phyloP scores from a whole-genome alignment of 768 basidiomycete species.

The Boletus rubropictus region DNA sequence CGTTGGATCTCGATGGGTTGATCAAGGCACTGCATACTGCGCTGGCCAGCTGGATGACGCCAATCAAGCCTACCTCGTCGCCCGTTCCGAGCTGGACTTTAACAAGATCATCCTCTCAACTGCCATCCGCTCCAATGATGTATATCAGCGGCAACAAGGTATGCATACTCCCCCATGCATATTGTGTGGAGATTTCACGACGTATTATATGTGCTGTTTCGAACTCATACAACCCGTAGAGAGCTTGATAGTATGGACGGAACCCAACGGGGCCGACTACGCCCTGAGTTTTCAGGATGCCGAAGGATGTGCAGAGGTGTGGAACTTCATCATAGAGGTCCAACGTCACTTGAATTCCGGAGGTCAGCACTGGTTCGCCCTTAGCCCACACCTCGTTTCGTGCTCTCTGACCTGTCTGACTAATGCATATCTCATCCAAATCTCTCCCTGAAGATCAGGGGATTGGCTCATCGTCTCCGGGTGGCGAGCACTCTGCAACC shows the following conservation, averaged over 20 bases:
- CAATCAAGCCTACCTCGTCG: constrained; percentile 75
- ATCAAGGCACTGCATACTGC: constrained; percentile 96
- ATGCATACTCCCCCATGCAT: constrained; percentile 23
- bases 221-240: constrained; percentile 44
- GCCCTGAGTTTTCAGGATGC: constrained; percentile 96
- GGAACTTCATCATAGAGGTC: constrained; percentile 94
- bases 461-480: constrained; percentile 57
- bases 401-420: constrained; percentile 13
- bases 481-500: constrained; percentile 53
- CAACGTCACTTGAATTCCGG: constrained; percentile 72
- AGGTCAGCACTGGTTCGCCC: constrained; percentile 41
- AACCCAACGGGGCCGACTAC: constrained; percentile 90
- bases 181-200: background rate
- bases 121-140: constrained; percentile 76
- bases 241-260: constrained; percentile 98
- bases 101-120: constrained; percentile 71
- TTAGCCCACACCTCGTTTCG: constrained; percentile 11
- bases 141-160: constrained; percentile 87
- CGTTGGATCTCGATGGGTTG: constrained; percentile 84
- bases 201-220: constrained; percentile 5
- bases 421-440: constrained; percentile 11
- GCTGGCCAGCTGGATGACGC: constrained; percentile 80
- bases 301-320: constrained; percentile 92
- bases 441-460: constrained; percentile 39
- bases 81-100: constrained; percentile 72